Conservation (phyloP, 371 early-diverging fungal genomes). For the Mucor racemosus region DNA sequence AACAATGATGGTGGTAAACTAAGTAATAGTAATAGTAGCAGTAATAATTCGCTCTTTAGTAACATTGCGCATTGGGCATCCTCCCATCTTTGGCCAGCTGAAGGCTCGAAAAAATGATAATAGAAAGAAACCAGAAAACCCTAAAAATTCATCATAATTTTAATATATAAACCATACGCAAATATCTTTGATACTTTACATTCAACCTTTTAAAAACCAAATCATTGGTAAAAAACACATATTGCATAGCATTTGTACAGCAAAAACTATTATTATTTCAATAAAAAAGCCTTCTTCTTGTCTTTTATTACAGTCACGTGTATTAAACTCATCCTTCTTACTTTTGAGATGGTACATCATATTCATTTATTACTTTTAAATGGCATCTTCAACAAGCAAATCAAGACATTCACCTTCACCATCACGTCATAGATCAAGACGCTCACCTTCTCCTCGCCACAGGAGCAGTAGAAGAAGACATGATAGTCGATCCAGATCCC, state of each 20-base stretch:
- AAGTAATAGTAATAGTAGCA: background rate
- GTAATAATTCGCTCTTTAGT: slow-evolving; percentile 19
- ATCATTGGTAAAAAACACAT: background rate
- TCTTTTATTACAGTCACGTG: background rate
- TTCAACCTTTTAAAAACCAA: background rate
- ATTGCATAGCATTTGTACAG: slow-evolving; percentile 4
- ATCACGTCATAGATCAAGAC: background rate
- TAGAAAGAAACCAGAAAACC: background rate
- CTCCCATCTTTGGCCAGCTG: slow-evolving; percentile 15
- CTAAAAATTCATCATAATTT: background rate
- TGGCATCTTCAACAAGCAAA: background rate
- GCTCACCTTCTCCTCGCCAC: slow-evolving; percentile 5
- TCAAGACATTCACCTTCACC: slow-evolving; percentile 7
- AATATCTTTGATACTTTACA: too few species aligned
- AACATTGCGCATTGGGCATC: slow-evolving; percentile 26
- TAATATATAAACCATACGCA: background rate
- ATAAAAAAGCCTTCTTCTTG: slow-evolving; percentile 1
- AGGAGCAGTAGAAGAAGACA: slow-evolving; percentile 6
- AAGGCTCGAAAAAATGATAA: background rate
- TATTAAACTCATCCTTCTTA: background rate
- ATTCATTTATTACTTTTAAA: background rate
- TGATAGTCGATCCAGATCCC: background rate
- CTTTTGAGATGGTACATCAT: background rate
- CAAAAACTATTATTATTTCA: background rate
- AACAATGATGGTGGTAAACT: background rate